These are phyloP conservation scores for Aspergillus bombycis DNA, from an alignment of 2,329 filamentous ascomycete genomes.

Conservation along the genomic window DNA sequence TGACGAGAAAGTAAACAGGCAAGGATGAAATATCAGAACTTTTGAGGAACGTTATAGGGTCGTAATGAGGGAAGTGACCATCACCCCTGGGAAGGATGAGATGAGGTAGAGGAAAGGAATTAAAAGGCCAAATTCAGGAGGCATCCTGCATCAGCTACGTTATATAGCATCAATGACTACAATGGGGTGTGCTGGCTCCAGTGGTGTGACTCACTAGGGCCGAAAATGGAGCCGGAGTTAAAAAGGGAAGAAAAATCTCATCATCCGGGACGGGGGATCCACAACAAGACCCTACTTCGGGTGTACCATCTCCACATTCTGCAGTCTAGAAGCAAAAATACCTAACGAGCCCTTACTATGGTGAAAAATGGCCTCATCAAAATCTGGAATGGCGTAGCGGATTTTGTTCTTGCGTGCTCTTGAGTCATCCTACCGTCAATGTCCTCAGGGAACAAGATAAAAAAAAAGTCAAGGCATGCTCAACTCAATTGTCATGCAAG, in stretches of 20 bases:
- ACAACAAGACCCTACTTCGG: constrained; percentile 10
- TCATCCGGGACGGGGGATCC: constrained; percentile 16
- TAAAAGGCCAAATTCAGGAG: constrained; percentile 11
- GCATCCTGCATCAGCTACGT: neutral
- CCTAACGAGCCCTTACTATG: constrained; percentile 14
- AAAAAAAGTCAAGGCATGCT: neutral
- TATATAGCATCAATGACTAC: constrained; percentile 14
- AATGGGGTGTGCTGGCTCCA: constrained; percentile 18
- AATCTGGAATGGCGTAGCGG: constrained; percentile 14
- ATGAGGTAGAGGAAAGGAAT: constrained; percentile 30
- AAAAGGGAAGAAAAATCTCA: constrained; percentile 15
- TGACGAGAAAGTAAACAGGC: constrained; percentile 8
- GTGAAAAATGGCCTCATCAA: constrained; percentile 24
- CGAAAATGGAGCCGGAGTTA: constrained; percentile 21
- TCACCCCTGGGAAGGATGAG: constrained; percentile 42
- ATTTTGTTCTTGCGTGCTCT: neutral
- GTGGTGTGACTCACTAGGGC: constrained; percentile 31
- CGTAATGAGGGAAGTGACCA: constrained; percentile 39
- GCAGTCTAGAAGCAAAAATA: constrained; percentile 19
- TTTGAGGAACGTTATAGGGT: constrained; percentile 19
- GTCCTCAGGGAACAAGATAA: neutral
- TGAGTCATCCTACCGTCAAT: constrained; percentile 8
- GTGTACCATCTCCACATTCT: constrained; percentile 14
- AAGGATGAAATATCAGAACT: constrained; percentile 10
- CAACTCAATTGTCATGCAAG: constrained; percentile 3